Percentiles rank a stretch among this genome's conserved stretches.
These are phyloP conservation scores for Serendipita vermifera DNA, from an alignment of 768 basidiomycete genomes.

Conservation along the genomic window DNA sequence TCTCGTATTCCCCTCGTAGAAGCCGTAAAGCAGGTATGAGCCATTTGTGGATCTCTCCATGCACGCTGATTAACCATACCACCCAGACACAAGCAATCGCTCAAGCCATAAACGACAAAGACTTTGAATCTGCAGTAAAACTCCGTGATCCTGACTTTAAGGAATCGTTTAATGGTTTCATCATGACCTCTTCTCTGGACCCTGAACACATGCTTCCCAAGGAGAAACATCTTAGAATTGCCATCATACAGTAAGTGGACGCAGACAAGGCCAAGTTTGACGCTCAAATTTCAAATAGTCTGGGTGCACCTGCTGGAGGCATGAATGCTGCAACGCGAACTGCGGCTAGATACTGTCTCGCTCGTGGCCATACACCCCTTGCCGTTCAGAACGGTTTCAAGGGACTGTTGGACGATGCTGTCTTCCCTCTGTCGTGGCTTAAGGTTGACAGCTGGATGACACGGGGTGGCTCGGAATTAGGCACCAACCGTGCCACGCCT, in stretches of 20 bases:
- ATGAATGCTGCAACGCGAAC: constrained; percentile 98
- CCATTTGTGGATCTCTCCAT: constrained; percentile 10
- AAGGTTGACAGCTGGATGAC: constrained; percentile 94
- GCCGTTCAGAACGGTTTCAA: constrained; percentile 93
- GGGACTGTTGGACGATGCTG: constrained; percentile 80
- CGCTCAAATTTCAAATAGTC: constrained; percentile 33
- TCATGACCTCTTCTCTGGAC: constrained; percentile 51
- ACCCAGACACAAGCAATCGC: constrained; percentile 74
- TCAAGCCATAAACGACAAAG: constrained; percentile 61
- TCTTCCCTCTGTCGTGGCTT: constrained; percentile 84
- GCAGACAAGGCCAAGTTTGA: not conserved
- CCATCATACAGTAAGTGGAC: constrained; percentile 64
- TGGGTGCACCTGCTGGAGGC: constrained; percentile 94
- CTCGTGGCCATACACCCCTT: constrained; percentile 85
- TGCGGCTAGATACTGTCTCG: constrained; percentile 83
- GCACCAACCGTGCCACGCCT: constrained; percentile 86
- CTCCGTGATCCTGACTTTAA: constrained; percentile 84
- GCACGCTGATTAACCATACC: not conserved
- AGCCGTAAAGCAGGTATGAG: constrained; percentile 69
- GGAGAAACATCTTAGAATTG: constrained; percentile 56
- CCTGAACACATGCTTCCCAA: constrained; percentile 41
- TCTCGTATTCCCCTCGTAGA: constrained; percentile 83
- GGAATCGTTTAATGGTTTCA: constrained; percentile 80
- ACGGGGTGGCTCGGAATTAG: constrained; percentile 93
- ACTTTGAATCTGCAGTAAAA: constrained; percentile 79